Evolutionary conservation across 2,329 filamentous ascomycete species (phyloP), one percentile per base, ranked within the genome.

Genomic region (Triangularia verruculosa): DNA sequence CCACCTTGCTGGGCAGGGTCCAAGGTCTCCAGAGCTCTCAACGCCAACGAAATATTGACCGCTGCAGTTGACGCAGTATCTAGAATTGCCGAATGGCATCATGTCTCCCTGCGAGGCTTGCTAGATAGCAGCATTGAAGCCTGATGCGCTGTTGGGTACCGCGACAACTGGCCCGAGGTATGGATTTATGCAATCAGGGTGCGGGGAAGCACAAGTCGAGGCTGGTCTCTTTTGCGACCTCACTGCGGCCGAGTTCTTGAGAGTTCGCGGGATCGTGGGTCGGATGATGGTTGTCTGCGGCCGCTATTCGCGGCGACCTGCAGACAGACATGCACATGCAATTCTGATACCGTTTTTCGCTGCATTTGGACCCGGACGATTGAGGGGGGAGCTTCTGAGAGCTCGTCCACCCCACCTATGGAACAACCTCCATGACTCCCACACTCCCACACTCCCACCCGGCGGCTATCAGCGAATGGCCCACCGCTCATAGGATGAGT

Each of bases 41-140:
- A 43, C 22, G 9, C 56, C 56, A 58, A 58, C 39, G 30, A 43
- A 58, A 25, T 43, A 22, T 22, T 22, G 12, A 34, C 55, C 20
- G 27, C 28, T 34, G 28, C 55, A 32, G 28, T 55, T 56, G 51
- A 43, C 34, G 27, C 32, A 15, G 52, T 34, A 27, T 25, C 17
- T 22, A 43, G 17, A 25, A 63, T 62, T 66, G 64, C 61, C 64
- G 60, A 66, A 66, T 66, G 58, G 57, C 61, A 63, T 55, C 52
- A 61, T 34, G 15, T 58, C 59, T 28, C 4, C 13, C 57, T 56
- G 64, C 39, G 51, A 53, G 64, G 64, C 64, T 66, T 64, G 61
- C 64, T 63, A 64, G 61, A 62, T 54, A 17, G 61, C 62, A 59
- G 51, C 61, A 59, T 59, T 59, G 57, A 59, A 43, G 53, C 51